A percentile compares a stretch with the other conserved stretches of the same genome.
phyloP scores from a whole-genome alignment of 306 rosid species.

The Prinsepia uniflora region DNA sequence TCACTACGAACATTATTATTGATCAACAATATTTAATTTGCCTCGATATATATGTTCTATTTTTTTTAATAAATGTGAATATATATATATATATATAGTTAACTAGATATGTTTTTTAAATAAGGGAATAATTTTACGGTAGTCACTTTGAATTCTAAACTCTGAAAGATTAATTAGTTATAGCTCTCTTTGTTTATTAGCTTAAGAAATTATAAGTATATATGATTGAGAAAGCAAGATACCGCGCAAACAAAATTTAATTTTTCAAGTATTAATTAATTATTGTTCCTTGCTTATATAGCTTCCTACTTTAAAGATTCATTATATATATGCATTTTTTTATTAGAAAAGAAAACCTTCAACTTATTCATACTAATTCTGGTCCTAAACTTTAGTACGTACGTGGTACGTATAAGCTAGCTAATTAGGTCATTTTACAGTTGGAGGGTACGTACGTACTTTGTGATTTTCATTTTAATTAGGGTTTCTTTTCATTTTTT shows the following conservation, averaged over 20 bases:
- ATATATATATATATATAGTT: no score
- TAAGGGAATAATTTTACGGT: no score
- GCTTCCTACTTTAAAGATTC: not conserved
- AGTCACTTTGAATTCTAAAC: no score
- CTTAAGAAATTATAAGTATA: no score
- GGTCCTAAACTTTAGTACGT: not conserved
- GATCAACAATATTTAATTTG: no score
- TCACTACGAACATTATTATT: not conserved
- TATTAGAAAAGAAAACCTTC: not conserved
- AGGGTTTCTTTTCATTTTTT: not conserved
- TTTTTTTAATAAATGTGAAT: no score
- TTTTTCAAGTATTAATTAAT: not conserved
- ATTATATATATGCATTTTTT: not conserved
- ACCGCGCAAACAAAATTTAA: not conserved
- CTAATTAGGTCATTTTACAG: not conserved
- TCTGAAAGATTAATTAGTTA: no score
- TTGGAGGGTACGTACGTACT: not conserved
- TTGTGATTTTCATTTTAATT: not conserved
- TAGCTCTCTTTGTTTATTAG: not conserved
- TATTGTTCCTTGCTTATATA: slow-evolving; percentile 2
- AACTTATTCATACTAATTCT: not conserved
- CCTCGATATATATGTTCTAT: no score
- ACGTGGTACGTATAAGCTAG: not conserved
- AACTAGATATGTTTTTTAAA: no score
- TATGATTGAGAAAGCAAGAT: not conserved